These are phyloP conservation scores for Vanilla planifolia DNA, from an alignment of 106 monocot species.

Conservation along the genomic window DNA sequence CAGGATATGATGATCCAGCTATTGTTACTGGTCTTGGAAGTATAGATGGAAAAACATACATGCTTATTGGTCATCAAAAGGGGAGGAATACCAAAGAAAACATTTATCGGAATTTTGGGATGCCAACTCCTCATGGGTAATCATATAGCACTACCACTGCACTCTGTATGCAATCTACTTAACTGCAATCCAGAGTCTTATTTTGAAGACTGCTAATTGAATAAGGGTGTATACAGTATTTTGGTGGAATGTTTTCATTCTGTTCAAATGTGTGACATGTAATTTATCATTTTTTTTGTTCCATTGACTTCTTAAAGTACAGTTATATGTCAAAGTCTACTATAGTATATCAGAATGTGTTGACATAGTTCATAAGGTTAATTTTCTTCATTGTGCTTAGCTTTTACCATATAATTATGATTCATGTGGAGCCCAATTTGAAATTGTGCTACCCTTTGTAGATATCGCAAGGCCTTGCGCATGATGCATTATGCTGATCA, in stretches of 20 bases:
- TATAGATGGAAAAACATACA: conserved; percentile 72
- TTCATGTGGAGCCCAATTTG: neutral
- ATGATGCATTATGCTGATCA: conserved; percentile 93
- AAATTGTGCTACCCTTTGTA: conserved; percentile 9
- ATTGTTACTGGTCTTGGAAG: conserved; percentile 78
- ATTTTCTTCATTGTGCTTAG: neutral
- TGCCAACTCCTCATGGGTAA: conserved; percentile 98
- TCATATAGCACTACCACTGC: conserved; percentile 1
- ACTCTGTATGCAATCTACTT: neutral
- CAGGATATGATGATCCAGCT: conserved; percentile 95
- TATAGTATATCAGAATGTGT: too few relatives aligned
- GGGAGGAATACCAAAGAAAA: conserved; percentile 94
- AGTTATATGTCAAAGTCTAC: too few relatives aligned
- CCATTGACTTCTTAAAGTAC: too few relatives aligned
- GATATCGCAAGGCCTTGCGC: conserved; percentile 82
- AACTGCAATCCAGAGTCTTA: neutral
- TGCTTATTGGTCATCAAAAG: conserved; percentile 94
- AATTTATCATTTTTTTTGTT: too few relatives aligned
- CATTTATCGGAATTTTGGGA: conserved; percentile 86
- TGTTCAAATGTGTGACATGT: neutral
- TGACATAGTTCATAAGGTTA: too few relatives aligned
- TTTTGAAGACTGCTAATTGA: neutral
- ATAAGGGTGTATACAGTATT: neutral
- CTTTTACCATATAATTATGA: neutral
- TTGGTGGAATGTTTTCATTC: neutral